phyloP scores from a whole-genome alignment of 768 basidiomycete species.

The Lentinula edodes region DNA sequence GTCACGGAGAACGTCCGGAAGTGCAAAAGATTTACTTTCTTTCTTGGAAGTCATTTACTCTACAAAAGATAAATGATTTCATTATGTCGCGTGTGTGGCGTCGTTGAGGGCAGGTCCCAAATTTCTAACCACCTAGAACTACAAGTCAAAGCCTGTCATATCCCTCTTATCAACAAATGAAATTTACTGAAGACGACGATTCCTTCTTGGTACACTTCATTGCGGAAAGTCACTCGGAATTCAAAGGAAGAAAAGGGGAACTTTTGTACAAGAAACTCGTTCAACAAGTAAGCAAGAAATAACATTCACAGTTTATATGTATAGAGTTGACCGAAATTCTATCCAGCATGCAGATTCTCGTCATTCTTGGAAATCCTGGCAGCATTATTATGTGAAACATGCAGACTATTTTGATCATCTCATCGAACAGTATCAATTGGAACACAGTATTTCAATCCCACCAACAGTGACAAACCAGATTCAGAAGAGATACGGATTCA shows the following conservation, averaged over 20 bases:
- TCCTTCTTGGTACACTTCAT: background rate
- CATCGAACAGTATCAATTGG: background rate
- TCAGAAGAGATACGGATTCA: background rate
- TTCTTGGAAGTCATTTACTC: conserved; percentile 4
- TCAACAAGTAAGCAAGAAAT: background rate
- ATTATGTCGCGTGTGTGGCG: no score
- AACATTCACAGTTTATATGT: background rate
- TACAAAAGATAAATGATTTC: no score
- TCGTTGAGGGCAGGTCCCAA: no score
- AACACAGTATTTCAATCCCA: background rate
- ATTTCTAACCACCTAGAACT: no score
- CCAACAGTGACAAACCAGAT: background rate
- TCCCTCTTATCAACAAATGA: background rate
- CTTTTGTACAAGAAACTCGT: background rate
- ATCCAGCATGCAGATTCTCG: background rate
- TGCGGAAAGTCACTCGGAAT: background rate
- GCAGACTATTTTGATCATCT: background rate
- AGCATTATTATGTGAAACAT: background rate
- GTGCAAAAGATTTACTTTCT: conserved; percentile 45
- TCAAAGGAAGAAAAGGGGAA: background rate
- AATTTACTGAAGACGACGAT: background rate
- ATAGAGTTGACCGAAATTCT: background rate
- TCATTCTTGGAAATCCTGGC: background rate
- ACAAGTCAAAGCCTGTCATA: no score
- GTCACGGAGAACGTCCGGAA: conserved; percentile 61